Evolutionary conservation across 2,329 filamentous ascomycete genomes (phyloP).

Genomic region (Fusarium mangiferae): DNA sequence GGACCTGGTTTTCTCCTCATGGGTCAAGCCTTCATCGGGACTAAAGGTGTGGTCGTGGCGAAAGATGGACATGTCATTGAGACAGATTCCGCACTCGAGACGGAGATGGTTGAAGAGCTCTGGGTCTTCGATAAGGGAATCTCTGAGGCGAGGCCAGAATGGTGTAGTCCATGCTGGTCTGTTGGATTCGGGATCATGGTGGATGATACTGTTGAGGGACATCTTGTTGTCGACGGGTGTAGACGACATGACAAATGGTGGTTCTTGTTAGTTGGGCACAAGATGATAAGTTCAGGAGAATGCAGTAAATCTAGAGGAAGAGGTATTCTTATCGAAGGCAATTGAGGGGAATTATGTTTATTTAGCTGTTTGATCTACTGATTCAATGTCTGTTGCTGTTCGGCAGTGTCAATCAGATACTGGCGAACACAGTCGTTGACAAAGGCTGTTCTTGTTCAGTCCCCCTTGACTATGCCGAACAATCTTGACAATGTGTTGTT

Average conservation of each 20-base stretch:
- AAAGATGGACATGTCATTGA: slow-evolving; percentile 23
- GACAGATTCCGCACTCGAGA: slow-evolving; percentile 23
- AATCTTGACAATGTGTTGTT: not conserved
- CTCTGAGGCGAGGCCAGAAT: slow-evolving; percentile 24
- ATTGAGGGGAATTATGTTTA: not conserved
- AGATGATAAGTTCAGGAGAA: not conserved
- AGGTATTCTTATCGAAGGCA: not conserved
- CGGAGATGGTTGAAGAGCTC: not conserved
- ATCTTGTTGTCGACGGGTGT: not conserved
- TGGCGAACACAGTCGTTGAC: not conserved
- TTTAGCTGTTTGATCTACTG: not conserved
- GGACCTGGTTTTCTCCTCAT: not conserved
- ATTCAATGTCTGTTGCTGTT: not conserved
- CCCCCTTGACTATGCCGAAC: not conserved
- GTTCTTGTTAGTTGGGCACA: not conserved
- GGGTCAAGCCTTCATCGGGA: not conserved
- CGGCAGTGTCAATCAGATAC: not conserved
- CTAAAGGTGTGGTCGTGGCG: slow-evolving; percentile 1
- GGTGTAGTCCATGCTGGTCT: not conserved
- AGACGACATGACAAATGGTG: not conserved
- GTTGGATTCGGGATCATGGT: not conserved
- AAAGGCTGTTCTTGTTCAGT: not conserved
- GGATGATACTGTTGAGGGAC: slow-evolving; percentile 3
- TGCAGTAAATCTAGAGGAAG: not conserved
- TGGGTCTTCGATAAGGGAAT: slow-evolving; percentile 4